Evolutionary conservation across 2,329 filamentous ascomycete species (phyloP), one percentile per base, ranked within the genome.

Genomic region (Fusarium mangiferae): DNA sequence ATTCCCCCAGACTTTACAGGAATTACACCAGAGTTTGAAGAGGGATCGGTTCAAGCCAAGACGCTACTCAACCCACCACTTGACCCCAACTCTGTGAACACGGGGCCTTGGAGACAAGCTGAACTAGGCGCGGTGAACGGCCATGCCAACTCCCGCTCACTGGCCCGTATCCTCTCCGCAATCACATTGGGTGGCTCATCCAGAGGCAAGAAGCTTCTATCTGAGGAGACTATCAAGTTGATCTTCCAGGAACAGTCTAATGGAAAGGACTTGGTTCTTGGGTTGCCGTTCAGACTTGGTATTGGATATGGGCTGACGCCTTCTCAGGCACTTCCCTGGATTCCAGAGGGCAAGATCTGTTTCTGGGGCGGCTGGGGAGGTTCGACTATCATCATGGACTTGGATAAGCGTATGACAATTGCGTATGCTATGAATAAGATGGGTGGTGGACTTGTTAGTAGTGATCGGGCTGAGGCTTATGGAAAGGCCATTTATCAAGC

Each of bases 341-440:
- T 67, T 0, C 62, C 65, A 13, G 45, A 67, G 3, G 65, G 65
- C 0, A 66, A 66, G 0, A 0, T 67, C 0, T 68, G 65, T 12
- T 68, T 38, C 13, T 51, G 65, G 45, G 9, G 28, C 0, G 65
- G 65, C 1, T 68, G 65, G 65, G 65, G 65, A 0, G 62, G 65
- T 4, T 68, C 65, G 3, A 52, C 30, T 8, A 36, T 68, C 2
- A 28, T 68, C 0, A 61, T 68, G 65, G 65, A 68, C 6, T 6
- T 51, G 13, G 65, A 67, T 7, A 68, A 17, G 35, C 39, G 52
- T 1, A 51, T 67, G 65, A 68, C 62, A 1, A 52, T 67, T n/a
- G 46, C 52, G 1, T 68, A 68, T 15, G 28, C 62, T 12, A 68
- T 68, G 65, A 68, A 68, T 15, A 68, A 67, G 39, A 67, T 67